These are phyloP conservation scores for Tritrichomonas musculus DNA, from an alignment of 208 protist species.

Conservation along the genomic window DNA sequence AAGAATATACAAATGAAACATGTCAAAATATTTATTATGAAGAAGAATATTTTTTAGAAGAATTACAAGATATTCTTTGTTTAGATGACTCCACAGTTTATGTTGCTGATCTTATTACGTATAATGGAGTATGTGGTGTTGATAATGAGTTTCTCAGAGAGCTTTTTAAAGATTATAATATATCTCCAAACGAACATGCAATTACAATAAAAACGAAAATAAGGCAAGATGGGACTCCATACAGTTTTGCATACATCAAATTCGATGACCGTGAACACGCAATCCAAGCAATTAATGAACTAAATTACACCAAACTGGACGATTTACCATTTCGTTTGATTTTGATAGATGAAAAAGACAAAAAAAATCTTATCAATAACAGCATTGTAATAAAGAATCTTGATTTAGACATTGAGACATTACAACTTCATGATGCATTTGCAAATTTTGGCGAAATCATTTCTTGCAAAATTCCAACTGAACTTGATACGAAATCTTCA, in stretches of 20 bases:
- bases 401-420: background rate
- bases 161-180: background rate
- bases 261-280: background rate
- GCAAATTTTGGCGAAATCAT: conserved; percentile 18
- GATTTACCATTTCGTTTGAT: background rate
- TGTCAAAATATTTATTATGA: no score
- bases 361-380: background rate
- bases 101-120: no score
- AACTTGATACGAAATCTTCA: no score
- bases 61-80: no score
- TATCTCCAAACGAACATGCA: background rate
- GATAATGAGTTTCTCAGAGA: background rate
- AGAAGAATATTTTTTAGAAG: no score
- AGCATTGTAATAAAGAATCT: background rate
- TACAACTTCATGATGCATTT: background rate
- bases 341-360: background rate
- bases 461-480: conserved; percentile 13
- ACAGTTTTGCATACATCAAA: background rate
- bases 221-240: no score
- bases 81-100: no score
- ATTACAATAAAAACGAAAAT: background rate
- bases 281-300: background rate
- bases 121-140: no score
- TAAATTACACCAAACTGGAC: conserved; percentile 4
- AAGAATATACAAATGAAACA: no score